These are phyloP conservation scores for Phyllosticta citriasiana DNA, from an alignment of 2,329 filamentous ascomycete genomes.

Conservation along the genomic window DNA sequence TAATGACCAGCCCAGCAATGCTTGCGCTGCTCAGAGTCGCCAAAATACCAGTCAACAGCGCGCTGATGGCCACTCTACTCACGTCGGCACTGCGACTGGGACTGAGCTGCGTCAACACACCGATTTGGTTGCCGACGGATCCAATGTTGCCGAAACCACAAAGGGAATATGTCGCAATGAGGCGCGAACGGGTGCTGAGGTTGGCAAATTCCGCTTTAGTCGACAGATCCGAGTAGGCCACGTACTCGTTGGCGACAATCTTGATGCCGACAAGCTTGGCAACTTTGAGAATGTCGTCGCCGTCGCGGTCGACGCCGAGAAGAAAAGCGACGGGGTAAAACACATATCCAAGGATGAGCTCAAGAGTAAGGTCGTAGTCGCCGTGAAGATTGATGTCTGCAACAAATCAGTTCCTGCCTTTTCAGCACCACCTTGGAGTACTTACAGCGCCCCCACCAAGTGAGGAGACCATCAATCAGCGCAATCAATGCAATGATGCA, in stretches of 20 bases:
- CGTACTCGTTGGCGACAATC: slow-evolving; percentile 76
- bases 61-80: slow-evolving; percentile 63
- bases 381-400: slow-evolving; percentile 55
- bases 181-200: slow-evolving; percentile 58
- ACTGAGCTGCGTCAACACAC: slow-evolving; percentile 73
- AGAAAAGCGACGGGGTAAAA: slow-evolving; percentile 72
- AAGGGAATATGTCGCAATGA: slow-evolving; percentile 79
- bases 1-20: slow-evolving; percentile 67
- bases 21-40: slow-evolving; percentile 69
- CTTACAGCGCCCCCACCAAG: slow-evolving; percentile 65
- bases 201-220: slow-evolving; percentile 41
- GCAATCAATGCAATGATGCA: slow-evolving; percentile 72
- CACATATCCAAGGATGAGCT: slow-evolving; percentile 67
- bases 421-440: neutral
- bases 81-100: slow-evolving; percentile 66
- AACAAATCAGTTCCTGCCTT: slow-evolving; percentile 1
- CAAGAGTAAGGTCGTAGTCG: slow-evolving; percentile 58
- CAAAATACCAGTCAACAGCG: slow-evolving; percentile 67
- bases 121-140: slow-evolving; percentile 81
- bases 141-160: slow-evolving; percentile 72
- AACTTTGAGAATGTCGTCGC: slow-evolving; percentile 57
- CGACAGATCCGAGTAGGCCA: slow-evolving; percentile 55
- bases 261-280: slow-evolving; percentile 74
- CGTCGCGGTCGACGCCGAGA: slow-evolving; percentile 60
- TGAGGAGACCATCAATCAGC: slow-evolving; percentile 65